Evolutionary conservation across 1,139 yeast genomes (phyloP), one percentile per base, ranked within the genome.

Genomic region (Hansenula anomala): DNA sequence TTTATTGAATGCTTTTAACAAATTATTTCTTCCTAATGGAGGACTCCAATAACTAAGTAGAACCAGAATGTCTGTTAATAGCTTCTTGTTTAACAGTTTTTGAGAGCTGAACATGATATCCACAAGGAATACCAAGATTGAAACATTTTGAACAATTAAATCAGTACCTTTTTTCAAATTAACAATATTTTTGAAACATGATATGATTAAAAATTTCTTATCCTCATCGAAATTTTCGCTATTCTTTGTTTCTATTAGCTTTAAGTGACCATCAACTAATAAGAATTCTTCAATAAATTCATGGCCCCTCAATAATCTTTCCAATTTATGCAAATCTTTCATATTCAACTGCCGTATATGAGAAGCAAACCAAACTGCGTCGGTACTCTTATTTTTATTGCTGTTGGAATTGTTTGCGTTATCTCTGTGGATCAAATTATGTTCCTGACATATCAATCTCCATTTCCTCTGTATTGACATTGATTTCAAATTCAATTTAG

Each of bases 1-100:
- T 30, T 76, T 63, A 49, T 80, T 86, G 48, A 86, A 66, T 0
- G 88, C 79, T 42, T 66, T 67, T 36, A 80, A 63, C 16, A 77
- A 80, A 53, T 70, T 75, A 42, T 69, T 76, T 52, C 74, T 80
- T 39, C 83, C 82, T 6, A 56, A 45, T 4, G 70, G 70, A 10
- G 60, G 58, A 22, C 63, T 58, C 67, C 70, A 65, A 37, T 65
- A 65, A 34, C 75, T 58, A 43, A 76, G 46, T 44, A 63, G 67
- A 0, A 74, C 66, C 44, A 78, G 57, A 14, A 87, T 69, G 41
- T 86, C 95, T 1, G 89, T 81, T 2, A 84, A 80, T 12, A 81
- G 65, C 45, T 75, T 80, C 45, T 90, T 67, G 1, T 94, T 85
- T 8, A 75, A 60, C 13, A 84, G 61, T 37, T 85, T 66, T 0